Base-by-base conservation (phyloP, 1,139 yeast genomes). In the Protomyces macrosporus region DNA sequence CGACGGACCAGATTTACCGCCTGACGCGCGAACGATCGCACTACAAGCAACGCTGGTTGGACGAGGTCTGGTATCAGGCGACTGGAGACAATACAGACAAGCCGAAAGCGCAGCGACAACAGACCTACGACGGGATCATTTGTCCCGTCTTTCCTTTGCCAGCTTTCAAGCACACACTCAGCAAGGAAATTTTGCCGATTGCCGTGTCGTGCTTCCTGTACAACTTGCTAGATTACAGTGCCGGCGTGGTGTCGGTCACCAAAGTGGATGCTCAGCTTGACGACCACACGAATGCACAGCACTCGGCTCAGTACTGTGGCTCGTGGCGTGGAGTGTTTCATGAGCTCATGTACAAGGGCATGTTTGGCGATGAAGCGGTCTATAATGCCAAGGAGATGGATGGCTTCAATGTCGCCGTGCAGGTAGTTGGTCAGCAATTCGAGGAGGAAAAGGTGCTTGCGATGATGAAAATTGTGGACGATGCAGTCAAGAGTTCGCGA, bases 371-470 rank as follows among this genome's bases (percentile, higher is more conserved):
- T 76, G 45, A 50, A 64, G 70, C 70, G 33, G 71, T 78, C 68
- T 86, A 85, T 73, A 78, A 84, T 68, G 83, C 88, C 1, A 79
- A 76, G 60, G 79, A 81, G 67, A 78, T 80, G 73, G 81, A 84
- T 67, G 86, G 86, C 0, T 82, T 86, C 69, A 89, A 90, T 0
- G 86, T 85, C 6, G 82, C 86, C 30, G 78, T 85, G 33, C 90
- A 86, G 74, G 75, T 86, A 4, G 81, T 85, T 9, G 83, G 86
- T 5, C 78, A 78, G 66, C 77, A 84, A 63, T 78, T 80, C 60
- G 82, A 83, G 69, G 91, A 86, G 69, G 91, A 86, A 71, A 83
- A 82, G 69, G 84, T 81, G 1, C 69, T 84, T 45, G 77, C 75
- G 59, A 78, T 76, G 59, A 78, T 77, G 80, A 70, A 70, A 58